A percentile compares a stretch with the other conserved stretches of the same genome.
phyloP scores from a whole-genome alignment of 176 grass and related monocot species.

The Olyra latifolia region DNA sequence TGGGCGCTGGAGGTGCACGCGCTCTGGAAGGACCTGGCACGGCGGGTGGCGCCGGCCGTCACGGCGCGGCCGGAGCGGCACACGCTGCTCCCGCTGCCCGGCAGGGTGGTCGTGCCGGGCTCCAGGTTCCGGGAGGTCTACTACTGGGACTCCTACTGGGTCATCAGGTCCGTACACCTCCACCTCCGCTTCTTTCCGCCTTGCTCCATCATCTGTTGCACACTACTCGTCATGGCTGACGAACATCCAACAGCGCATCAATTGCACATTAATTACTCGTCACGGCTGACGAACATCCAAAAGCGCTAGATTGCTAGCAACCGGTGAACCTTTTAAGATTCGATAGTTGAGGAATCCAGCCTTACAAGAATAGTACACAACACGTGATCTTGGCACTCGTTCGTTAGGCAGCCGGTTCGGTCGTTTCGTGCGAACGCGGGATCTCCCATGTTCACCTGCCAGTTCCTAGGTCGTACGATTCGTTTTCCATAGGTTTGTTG shows the following conservation, averaged over 20 bases:
- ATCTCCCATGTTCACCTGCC: neutral
- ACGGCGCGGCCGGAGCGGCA: slow-evolving; percentile 49
- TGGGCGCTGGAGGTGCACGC: slow-evolving; percentile 94
- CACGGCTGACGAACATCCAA: no score
- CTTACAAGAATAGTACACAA: neutral
- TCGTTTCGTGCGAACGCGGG: neutral
- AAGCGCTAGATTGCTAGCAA: neutral
- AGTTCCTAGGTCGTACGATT: neutral
- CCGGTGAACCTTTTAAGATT: neutral
- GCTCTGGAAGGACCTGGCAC: slow-evolving; percentile 66
- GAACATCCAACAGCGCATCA: neutral
- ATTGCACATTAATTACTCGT: no score
- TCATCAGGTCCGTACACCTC: slow-evolving; percentile 55
- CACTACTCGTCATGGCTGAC: neutral
- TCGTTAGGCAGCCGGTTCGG: neutral
- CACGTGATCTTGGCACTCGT: neutral
- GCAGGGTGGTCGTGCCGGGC: slow-evolving; percentile 61
- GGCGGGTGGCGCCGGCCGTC: slow-evolving; percentile 49
- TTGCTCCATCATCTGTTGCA: neutral
- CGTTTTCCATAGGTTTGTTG: neutral
- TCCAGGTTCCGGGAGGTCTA: slow-evolving; percentile 92
- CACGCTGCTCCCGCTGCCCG: slow-evolving; percentile 78
- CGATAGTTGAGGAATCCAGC: neutral
- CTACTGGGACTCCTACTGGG: slow-evolving; percentile 98
- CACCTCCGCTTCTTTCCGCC: neutral